Evolutionary conservation across 2,329 filamentous ascomycete genomes (phyloP).

Genomic region (Myotisia sp.): DNA sequence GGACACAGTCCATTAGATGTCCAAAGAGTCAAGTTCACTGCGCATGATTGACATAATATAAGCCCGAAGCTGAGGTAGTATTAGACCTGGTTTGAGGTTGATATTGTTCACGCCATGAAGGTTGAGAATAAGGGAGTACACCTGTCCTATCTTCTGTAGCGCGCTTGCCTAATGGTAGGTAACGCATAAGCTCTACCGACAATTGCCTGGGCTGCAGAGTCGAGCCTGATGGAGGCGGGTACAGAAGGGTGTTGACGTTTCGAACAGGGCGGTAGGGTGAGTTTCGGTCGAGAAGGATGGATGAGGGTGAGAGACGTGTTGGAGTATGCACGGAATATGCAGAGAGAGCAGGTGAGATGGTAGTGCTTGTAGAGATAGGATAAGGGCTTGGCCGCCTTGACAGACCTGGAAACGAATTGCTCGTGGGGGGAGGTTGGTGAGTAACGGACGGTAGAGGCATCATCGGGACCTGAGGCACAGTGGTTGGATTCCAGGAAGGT

Average conservation of each 20-base stretch:
- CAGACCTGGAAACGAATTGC: conserved; percentile 20
- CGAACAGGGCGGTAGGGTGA: conserved; percentile 89
- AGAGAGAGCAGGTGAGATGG: conserved; percentile 54
- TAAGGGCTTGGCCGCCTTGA: conserved; percentile 38
- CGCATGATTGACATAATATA: not conserved
- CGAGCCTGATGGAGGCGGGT: conserved; percentile 67
- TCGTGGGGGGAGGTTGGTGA: conserved; percentile 18
- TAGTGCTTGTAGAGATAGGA: conserved; percentile 36
- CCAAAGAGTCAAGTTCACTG: not conserved
- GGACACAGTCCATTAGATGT: too few species aligned
- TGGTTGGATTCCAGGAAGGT: not conserved
- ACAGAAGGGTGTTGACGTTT: conserved; percentile 77
- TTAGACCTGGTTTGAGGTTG: conserved; percentile 10
- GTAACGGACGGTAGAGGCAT: conserved; percentile 17
- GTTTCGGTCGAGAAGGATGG: conserved; percentile 72
- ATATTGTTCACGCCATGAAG: conserved; percentile 28
- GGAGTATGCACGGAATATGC: conserved; percentile 46
- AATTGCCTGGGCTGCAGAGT: conserved; percentile 57
- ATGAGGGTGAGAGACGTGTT: conserved; percentile 67
- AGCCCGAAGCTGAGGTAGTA: not conserved
- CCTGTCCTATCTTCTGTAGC: conserved; percentile 44
- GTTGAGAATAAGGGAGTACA: conserved; percentile 46
- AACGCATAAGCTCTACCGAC: conserved; percentile 62
- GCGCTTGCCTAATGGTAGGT: conserved; percentile 60
- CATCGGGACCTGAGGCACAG: conserved; percentile 12